Evolutionary conservation across 305 asterid species (phyloP), one percentile per base, ranked within the genome.

Genomic region (Caryopteris hybrid): DNA sequence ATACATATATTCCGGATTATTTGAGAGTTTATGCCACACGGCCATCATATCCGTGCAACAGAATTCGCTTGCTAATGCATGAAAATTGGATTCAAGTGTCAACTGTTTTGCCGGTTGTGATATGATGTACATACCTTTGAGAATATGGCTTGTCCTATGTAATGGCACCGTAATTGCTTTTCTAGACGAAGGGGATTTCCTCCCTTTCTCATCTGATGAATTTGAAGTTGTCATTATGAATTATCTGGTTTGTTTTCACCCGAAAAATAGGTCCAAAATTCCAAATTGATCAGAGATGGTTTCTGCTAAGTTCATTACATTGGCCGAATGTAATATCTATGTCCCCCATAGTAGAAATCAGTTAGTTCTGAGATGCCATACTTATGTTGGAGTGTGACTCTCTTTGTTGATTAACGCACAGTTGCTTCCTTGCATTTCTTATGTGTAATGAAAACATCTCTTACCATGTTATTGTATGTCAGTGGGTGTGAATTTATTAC

Each of bases 211-310:
- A 5, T 61, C 43, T 54, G 29, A n/a, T 5, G 25, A 10, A 47
- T 34, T 14, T 61, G 59, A 66, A 52, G 56, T 36, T 38, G 58
- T 50, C 47, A 38, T 66, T 2, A n/a, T 31, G 55, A 55, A 14
- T 50, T 22, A 12, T 66, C 38, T 38, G 69, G 53, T 34, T 74
- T n/a, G n/a, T n/a, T n/a, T n/a, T n/a, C n/a, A n/a, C n/a, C n/a
- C n/a, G n/a, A n/a, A n/a, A n/a, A n/a, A n/a, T n/a, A n/a, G 27
- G 34, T 45, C 27, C 2, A 20, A 22, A 21, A 6, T 57, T 56
- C 42, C 29, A 6, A 8, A 72, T 39, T 18, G 53, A 17, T 7
- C 3, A 17, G 53, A 47, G 0, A 47, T 20, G 13, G 27, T 47
- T 20, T 20, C 8, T 34, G 16, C 47, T 14, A 57, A 57, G 63